Evolutionary conservation across 352 stramenopile genomes (phyloP).

Genomic region (Phytopythium vexans): DNA sequence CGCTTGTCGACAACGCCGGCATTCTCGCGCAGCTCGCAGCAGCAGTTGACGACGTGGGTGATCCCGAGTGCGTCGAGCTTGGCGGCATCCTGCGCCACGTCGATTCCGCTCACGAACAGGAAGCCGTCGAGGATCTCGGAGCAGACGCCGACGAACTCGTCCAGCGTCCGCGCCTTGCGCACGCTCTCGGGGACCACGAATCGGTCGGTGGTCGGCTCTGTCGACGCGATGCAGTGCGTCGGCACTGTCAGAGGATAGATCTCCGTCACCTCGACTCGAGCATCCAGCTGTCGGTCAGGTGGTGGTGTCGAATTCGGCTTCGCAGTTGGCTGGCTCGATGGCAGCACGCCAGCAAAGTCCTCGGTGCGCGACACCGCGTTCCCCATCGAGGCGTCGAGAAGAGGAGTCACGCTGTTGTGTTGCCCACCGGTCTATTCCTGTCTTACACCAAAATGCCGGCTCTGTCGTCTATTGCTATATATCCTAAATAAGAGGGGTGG

Average conservation of each 20-base stretch:
- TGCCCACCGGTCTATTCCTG: neutral
- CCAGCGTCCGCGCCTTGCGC: conserved; percentile 41
- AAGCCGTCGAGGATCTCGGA: conserved; percentile 53
- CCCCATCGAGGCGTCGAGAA: neutral
- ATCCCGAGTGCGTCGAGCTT: conserved; percentile 33
- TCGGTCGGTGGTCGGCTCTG: neutral
- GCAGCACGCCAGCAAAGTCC: conserved; percentile 3
- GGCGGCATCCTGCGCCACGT: conserved; percentile 26
- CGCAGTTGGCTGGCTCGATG: neutral
- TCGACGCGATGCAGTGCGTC: neutral
- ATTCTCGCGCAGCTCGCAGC: conserved; percentile 29
- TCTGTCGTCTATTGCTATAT: too few relatives aligned
- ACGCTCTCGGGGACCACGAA: conserved; percentile 59
- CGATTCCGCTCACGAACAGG: conserved; percentile 59
- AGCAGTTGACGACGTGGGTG: conserved; percentile 61
- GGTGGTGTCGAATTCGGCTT: neutral
- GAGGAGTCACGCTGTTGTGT: too few relatives aligned
- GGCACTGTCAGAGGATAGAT: neutral
- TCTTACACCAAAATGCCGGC: neutral
- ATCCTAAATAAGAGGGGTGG: too few relatives aligned
- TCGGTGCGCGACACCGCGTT: neutral
- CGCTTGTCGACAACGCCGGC: conserved; percentile 8
- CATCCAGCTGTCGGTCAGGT: neutral
- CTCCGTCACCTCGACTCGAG: neutral
- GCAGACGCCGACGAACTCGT: conserved; percentile 39